A percentile compares a stretch with the other conserved stretches of the same genome.
Conservation (phyloP, 2,329 filamentous ascomycete genomes). For the Daldinia sp. region DNA sequence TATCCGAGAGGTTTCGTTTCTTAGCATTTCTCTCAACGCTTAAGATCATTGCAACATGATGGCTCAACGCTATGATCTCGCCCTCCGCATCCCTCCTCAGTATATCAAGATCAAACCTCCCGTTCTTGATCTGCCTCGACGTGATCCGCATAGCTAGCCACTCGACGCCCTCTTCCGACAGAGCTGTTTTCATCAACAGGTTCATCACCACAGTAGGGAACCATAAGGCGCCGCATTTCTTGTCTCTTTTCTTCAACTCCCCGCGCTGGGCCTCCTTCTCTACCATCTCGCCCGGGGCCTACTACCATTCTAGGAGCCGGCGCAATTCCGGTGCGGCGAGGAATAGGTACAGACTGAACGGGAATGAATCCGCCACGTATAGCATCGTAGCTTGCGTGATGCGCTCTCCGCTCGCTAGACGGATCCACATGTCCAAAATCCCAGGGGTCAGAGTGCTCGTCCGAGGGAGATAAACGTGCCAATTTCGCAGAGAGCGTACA, state of each 20-base stretch:
- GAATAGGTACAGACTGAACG: slow-evolving; percentile 66
- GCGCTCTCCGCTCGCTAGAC: too few relatives aligned
- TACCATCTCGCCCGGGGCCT: neutral
- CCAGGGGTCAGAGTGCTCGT: too few relatives aligned
- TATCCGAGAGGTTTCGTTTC: slow-evolving; percentile 13
- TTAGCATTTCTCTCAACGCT: slow-evolving; percentile 70
- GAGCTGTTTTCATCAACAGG: slow-evolving; percentile 78
- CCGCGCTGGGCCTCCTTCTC: neutral
- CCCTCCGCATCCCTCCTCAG: slow-evolving; percentile 72
- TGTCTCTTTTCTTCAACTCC: neutral
- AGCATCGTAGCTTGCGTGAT: slow-evolving; percentile 60
- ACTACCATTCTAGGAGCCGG: neutral
- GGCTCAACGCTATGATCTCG: slow-evolving; percentile 74
- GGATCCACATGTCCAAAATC: too few relatives aligned
- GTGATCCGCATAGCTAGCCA: slow-evolving; percentile 77
- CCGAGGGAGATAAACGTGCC: too few relatives aligned
- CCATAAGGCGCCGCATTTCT: slow-evolving; percentile 64
- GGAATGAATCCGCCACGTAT: slow-evolving; percentile 74
- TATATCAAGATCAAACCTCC: slow-evolving; percentile 80
- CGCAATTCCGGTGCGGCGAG: slow-evolving; percentile 41
- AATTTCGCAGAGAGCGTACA: neutral
- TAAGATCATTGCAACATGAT: slow-evolving; percentile 75
- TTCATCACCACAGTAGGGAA: slow-evolving; percentile 82
- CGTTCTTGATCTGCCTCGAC: slow-evolving; percentile 76
- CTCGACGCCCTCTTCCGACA: slow-evolving; percentile 76